Percentiles rank a stretch among this genome's conserved stretches.
Evolutionary conservation across 805 yeast species (phyloP).

Genomic region (Pichia paraexigua): DNA sequence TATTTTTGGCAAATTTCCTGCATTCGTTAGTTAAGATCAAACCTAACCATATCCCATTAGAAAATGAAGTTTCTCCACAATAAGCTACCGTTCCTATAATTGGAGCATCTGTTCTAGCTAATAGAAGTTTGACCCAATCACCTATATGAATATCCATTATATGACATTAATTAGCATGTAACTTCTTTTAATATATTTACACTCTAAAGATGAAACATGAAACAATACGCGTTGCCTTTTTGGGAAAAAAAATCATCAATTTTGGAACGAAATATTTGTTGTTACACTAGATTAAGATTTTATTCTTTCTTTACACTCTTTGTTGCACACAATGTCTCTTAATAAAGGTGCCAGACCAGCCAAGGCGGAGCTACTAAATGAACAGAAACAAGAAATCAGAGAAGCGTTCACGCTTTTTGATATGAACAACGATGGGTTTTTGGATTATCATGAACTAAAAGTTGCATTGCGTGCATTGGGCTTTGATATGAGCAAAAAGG

Average conservation of each 20-base stretch:
- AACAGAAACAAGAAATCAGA: slow-evolving; percentile 82
- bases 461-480: slow-evolving; percentile 94
- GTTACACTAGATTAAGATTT: neutral
- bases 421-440: slow-evolving; percentile 80
- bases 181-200: no score
- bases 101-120: neutral
- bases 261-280: no score
- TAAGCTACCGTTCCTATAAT: slow-evolving; percentile 39
- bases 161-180: no score
- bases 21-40: slow-evolving; percentile 31
- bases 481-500: slow-evolving; percentile 70
- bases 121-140: neutral
- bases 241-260: neutral
- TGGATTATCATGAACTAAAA: slow-evolving; percentile 89
- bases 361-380: slow-evolving; percentile 65
- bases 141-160: neutral
- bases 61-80: slow-evolving; percentile 49
- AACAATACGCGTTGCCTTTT: neutral
- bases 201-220: neutral
- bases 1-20: slow-evolving; percentile 36
- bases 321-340: neutral
- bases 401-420: slow-evolving; percentile 91
- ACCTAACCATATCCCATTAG: slow-evolving; percentile 53
- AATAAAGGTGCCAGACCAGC: slow-evolving; percentile 30
- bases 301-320: no score